Conservation (phyloP, 2,329 filamentous ascomycete species). For the Clonostachys byssicola region DNA sequence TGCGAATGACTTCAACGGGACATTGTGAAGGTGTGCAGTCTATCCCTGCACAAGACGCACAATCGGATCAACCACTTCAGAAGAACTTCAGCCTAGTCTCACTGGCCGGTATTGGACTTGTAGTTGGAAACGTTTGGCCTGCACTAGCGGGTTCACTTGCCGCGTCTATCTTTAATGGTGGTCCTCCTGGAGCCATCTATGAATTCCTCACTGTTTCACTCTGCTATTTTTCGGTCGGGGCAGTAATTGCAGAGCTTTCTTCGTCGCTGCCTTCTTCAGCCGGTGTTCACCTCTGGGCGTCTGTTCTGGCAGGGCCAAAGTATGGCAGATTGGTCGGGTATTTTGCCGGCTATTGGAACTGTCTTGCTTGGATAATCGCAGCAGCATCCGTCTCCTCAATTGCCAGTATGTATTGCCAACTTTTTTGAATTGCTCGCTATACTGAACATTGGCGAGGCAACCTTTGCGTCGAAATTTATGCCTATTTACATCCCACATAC, state of each 20-base stretch:
- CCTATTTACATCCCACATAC: no score
- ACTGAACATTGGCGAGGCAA: conserved; percentile 27
- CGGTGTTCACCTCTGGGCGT: conserved; percentile 60
- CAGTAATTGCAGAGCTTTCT: conserved; percentile 56
- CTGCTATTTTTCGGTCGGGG: conserved; percentile 55
- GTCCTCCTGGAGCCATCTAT: conserved; percentile 57
- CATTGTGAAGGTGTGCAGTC: no score
- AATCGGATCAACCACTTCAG: no score
- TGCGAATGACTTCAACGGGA: no score
- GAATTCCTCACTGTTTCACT: conserved; percentile 46
- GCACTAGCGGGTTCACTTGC: conserved; percentile 38
- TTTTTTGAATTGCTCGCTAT: conserved; percentile 34
- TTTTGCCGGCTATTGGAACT: conserved; percentile 41
- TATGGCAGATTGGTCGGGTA: conserved; percentile 46
- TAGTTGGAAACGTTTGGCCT: conserved; percentile 37
- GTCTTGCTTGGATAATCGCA: conserved; percentile 33
- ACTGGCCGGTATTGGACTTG: conserved; percentile 32
- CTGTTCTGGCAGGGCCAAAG: conserved; percentile 45
- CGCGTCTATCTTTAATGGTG: conserved; percentile 55
- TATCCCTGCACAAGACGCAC: no score
- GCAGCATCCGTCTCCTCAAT: conserved; percentile 32
- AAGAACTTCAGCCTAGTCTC: conserved; percentile 31
- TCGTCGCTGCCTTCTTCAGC: conserved; percentile 57
- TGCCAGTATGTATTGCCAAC: conserved; percentile 12
- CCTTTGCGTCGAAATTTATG: conserved; percentile 17